A percentile compares a stretch with the other conserved stretches of the same genome.
Conservation (phyloP, 75 land plant genomes). For the Pinus albicaulis region DNA sequence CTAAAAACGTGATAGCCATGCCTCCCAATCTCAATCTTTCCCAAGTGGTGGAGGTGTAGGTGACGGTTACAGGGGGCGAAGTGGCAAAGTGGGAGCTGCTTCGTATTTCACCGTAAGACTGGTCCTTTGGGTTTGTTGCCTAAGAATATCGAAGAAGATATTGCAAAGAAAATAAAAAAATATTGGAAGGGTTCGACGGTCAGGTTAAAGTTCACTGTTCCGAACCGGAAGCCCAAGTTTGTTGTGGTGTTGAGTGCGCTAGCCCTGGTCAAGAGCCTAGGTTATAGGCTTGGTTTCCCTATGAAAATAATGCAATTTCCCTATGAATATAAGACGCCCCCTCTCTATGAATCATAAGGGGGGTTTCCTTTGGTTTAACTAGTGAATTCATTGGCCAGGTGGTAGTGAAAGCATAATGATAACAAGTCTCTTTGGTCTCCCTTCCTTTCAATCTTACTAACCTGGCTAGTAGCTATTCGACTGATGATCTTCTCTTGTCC, state of each 20-base stretch:
- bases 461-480: too few relatives aligned
- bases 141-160: constrained; percentile 75
- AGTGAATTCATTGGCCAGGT: too few relatives aligned
- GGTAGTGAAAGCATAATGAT: too few relatives aligned
- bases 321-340: too few relatives aligned
- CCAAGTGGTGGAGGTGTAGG: constrained; percentile 67
- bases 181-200: constrained; percentile 77
- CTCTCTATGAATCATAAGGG: too few relatives aligned
- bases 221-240: constrained; percentile 75
- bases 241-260: constrained; percentile 66
- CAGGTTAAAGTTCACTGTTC: constrained; percentile 72
- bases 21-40: constrained; percentile 62
- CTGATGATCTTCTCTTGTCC: too few relatives aligned
- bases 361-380: too few relatives aligned
- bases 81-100: constrained; percentile 47
- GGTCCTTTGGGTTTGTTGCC: constrained; percentile 74
- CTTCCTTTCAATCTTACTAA: too few relatives aligned
- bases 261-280: constrained; percentile 61
- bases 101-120: constrained; percentile 71
- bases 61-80: constrained; percentile 72
- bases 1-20: constrained; percentile 9
- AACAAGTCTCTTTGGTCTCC: too few relatives aligned
- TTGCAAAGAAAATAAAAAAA: constrained; percentile 66
- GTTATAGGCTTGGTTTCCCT: too few relatives aligned
- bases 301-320: too few relatives aligned